Conservation (phyloP, 805 yeast species). For the Candida xyloterini region DNA sequence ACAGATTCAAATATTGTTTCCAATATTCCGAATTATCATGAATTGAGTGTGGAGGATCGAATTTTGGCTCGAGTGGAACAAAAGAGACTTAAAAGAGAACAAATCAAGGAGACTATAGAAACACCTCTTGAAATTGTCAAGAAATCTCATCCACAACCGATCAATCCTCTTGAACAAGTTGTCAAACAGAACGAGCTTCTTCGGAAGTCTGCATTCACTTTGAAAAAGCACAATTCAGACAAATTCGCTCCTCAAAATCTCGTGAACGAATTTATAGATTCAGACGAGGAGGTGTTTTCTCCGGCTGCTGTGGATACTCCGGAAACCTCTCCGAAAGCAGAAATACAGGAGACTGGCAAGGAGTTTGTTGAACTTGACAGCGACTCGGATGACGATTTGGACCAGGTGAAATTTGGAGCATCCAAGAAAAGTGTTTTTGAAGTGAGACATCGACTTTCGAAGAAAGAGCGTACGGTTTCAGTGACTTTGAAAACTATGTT, state of each 20-base stretch:
- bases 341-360: not conserved
- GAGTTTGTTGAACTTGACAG: constrained; percentile 15
- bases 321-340: constrained; percentile 20
- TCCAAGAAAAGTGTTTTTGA: constrained; percentile 18
- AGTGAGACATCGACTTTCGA: constrained; percentile 14
- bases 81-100: constrained; percentile 18
- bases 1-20: not conserved
- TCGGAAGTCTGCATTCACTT: constrained; percentile 13
- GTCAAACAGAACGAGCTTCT: constrained; percentile 23
- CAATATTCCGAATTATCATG: constrained; percentile 18
- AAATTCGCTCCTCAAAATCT: constrained; percentile 24
- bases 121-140: too few species aligned
- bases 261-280: constrained; percentile 20
- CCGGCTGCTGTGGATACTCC: constrained; percentile 16
- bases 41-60: constrained; percentile 27
- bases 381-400: constrained; percentile 21
- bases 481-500: constrained; percentile 16
- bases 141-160: constrained; percentile 1
- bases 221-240: constrained; percentile 17
- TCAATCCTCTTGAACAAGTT: constrained; percentile 12
- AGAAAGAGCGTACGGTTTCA: constrained; percentile 10
- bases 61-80: constrained; percentile 28
- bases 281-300: constrained; percentile 23
- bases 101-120: constrained; percentile 1
- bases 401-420: constrained; percentile 10